These are phyloP conservation scores for Yarrowia divulgata DNA, from an alignment of 805 yeast species.

Conservation along the genomic window DNA sequence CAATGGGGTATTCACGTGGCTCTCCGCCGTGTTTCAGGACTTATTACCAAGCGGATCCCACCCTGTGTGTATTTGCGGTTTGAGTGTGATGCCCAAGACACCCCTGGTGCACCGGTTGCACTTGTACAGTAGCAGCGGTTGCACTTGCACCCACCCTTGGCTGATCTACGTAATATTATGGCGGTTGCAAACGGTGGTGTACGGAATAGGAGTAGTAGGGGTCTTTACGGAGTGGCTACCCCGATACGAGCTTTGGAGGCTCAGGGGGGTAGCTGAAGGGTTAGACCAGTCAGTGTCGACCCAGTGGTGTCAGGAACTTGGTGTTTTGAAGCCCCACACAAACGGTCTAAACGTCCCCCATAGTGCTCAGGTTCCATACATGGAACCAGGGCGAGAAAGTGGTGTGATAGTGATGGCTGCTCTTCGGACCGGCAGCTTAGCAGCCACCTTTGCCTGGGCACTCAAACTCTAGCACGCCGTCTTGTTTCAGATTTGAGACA, in stretches of 20 bases:
- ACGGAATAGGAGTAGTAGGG: not conserved
- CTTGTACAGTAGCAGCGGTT: too few relatives aligned
- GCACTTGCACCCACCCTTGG: slow-evolving; percentile 6
- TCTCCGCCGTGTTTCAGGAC: not conserved
- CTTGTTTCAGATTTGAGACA: slow-evolving; percentile 31
- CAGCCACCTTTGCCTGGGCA: slow-evolving; percentile 12
- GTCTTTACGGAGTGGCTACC: too few relatives aligned
- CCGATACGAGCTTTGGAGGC: too few relatives aligned
- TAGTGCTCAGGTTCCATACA: not conserved
- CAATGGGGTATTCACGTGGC: not conserved
- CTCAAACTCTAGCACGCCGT: slow-evolving; percentile 13
- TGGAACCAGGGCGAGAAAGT: slow-evolving; percentile 10
- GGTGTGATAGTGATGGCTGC: slow-evolving; percentile 24
- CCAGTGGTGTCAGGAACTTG: too few relatives aligned
- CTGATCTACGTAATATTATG: slow-evolving; percentile 16
- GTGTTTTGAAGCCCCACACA: too few relatives aligned
- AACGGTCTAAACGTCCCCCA: not conserved
- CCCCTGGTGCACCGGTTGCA: not conserved
- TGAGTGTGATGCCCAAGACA: not conserved
- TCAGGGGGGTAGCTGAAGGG: too few relatives aligned
- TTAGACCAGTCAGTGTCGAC: too few relatives aligned
- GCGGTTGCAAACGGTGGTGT: not conserved
- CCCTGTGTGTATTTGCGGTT: not conserved
- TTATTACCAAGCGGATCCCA: slow-evolving; percentile 10
- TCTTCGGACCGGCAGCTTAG: slow-evolving; percentile 23